Conservation (phyloP, 2,329 filamentous ascomycete species). For the Epicoccum sorghinum region DNA sequence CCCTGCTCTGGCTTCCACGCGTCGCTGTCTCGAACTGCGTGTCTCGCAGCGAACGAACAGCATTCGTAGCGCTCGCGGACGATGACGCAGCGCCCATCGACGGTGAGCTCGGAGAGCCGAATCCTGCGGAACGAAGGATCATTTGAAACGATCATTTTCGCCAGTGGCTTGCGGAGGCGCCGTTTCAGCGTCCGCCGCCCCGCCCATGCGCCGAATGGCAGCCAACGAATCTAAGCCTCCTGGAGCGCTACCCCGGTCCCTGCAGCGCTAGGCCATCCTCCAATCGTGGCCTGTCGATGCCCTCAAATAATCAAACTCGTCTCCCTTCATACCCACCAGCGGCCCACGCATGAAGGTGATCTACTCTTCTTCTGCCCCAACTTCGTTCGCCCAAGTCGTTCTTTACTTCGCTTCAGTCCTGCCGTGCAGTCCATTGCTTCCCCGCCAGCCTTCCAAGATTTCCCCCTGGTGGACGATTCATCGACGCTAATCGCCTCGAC, state of each 20-base stretch:
- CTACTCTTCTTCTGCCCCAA: conserved; percentile 24
- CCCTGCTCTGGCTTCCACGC: conserved; percentile 6
- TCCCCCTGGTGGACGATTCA: conserved; percentile 39
- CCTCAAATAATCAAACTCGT: conserved; percentile 32
- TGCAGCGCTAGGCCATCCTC: conserved; percentile 20
- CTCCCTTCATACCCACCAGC: conserved; percentile 29
- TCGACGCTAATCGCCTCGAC: conserved; percentile 30
- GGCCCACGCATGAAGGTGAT: conserved; percentile 22
- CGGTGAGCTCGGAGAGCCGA: conserved; percentile 21
- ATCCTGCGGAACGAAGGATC: conserved; percentile 13
- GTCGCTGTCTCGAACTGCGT: conserved; percentile 9
- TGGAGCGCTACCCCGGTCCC: conserved; percentile 15
- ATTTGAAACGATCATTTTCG: conserved; percentile 30
- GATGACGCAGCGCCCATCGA: conserved; percentile 21
- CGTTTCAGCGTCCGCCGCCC: conserved; percentile 23
- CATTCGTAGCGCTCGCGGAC: neutral
- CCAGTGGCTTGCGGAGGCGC: conserved; percentile 22
- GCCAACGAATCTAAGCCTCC: conserved; percentile 20
- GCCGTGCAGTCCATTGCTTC: conserved; percentile 27
- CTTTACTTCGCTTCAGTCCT: conserved; percentile 17
- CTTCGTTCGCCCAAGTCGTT: conserved; percentile 33
- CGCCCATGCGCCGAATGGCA: conserved; percentile 17
- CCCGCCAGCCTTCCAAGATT: conserved; percentile 37
- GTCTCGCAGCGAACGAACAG: conserved; percentile 12
- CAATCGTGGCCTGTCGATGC: conserved; percentile 23